Evolutionary conservation across 441 rosid genomes (phyloP), one percentile per base, ranked within the genome.

Genomic region (Capsella rubella): DNA sequence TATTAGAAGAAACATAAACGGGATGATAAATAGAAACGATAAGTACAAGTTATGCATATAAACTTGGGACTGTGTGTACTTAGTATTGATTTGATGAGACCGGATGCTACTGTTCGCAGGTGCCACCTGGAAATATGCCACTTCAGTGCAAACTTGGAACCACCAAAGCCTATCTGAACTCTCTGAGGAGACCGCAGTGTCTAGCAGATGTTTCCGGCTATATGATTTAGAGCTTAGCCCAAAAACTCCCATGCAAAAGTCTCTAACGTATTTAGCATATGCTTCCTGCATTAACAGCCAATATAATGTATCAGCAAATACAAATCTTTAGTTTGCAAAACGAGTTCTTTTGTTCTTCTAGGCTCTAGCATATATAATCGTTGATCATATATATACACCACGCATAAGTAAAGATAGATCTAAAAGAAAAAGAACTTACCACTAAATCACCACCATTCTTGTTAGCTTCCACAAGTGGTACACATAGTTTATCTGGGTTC

Each of bases 71-170:
- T 51, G 10, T 66, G 39, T n/a, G 13, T 67, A 82, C 99, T 88
- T 80, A 71, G 95, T 79, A 77, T 95, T 90, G 72, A 95, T 81
- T 86, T 78, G 87, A 65, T 96, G 83, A 18, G 97, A 95, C 72
- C 99, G 97, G 69, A 95, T 67, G 69, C 96, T 92, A 78, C 92
- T 96, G 46, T 88, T 86, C 43, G 88, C 75, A 37, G 99, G 97
- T 18, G 99, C 99, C 78, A 92, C 98, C 78, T 92, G 99, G 82
- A 92, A 95, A 81, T 87, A 95, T 2, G 97, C 97, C 75, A 95
- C 92, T 87, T 95, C 97, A 47, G 95, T 90, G 79, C 99, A 95
- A 74, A 89, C 95, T 81, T 92, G 99, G 81, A 89, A 92, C 99
- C 99, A 95, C 98, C 99, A 95, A 72, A 89, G 77, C 76, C 96